Conservation (phyloP, 331 rosid genomes). For the Acacia concinna region DNA sequence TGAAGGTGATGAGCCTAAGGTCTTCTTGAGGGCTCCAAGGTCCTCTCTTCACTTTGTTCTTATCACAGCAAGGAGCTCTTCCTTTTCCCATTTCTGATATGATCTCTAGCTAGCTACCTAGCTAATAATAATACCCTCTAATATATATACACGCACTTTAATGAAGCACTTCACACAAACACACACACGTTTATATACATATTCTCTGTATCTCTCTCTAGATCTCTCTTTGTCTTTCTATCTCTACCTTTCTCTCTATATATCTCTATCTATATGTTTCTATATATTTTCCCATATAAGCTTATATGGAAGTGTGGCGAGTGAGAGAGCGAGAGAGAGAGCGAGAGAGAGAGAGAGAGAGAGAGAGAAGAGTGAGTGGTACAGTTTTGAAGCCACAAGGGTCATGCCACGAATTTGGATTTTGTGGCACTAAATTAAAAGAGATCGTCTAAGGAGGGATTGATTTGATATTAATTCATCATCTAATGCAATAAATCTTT, state of each 20-base stretch:
- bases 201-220: constrained; percentile 19
- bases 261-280: not conserved
- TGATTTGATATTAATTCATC: not conserved
- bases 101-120: not conserved
- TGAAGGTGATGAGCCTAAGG: constrained; percentile 73
- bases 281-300: not conserved
- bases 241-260: not conserved
- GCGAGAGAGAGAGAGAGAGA: not conserved
- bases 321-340: not conserved
- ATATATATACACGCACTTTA: constrained; percentile 13
- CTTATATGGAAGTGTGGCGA: not conserved
- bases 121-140: not conserved
- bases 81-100: constrained; percentile 64
- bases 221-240: not conserved
- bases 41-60: constrained; percentile 84
- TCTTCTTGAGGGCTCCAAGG: constrained; percentile 97
- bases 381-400: constrained; percentile 41
- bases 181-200: not conserved
- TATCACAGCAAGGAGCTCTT: constrained; percentile 95
- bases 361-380: not conserved
- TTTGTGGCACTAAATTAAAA: constrained; percentile 41
- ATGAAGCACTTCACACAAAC: not conserved
- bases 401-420: constrained; percentile 53
- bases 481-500: not conserved
- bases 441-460: constrained; percentile 34